These are phyloP conservation scores for Entrophospora sp. DNA, from an alignment of 192 early-diverging fungal species.

Conservation along the genomic window DNA sequence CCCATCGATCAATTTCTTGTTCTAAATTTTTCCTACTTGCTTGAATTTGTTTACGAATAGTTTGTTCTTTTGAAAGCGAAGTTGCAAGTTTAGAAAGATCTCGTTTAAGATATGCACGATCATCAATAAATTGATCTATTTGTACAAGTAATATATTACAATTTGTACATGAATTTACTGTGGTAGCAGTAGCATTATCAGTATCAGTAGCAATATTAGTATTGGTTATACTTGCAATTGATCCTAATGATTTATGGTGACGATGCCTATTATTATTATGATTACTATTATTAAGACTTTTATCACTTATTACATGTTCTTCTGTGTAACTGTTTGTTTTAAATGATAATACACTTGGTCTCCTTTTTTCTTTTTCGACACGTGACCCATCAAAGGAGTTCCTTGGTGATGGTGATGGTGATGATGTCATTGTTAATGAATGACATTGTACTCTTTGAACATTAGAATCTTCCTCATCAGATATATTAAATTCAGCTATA, in stretches of 20 bases:
- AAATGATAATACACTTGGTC: no score
- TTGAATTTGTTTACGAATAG: constrained; percentile 21
- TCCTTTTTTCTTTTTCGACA: no score
- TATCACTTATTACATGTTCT: neutral
- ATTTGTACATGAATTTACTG: constrained; percentile 22
- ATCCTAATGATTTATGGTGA: neutral
- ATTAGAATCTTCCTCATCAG: neutral
- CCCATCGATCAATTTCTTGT: constrained; percentile 30
- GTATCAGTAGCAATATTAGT: no score
- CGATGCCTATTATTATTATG: neutral
- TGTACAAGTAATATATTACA: constrained; percentile 31
- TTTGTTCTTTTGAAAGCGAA: constrained; percentile 27
- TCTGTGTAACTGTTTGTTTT: no score
- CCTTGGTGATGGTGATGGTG: no score
- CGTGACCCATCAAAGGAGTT: neutral
- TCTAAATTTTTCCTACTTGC: constrained; percentile 25
- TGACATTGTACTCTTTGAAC: no score
- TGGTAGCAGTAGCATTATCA: neutral
- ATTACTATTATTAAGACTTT: neutral
- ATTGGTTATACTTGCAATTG: no score
- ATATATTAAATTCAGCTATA: neutral
- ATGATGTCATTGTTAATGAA: no score
- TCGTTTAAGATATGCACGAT: constrained; percentile 35
- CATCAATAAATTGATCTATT: constrained; percentile 37
- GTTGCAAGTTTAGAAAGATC: constrained; percentile 28